Evolutionary conservation across 371 early-diverging fungal species (phyloP), one percentile per base, ranked within the genome.

Genomic region (Nematocida displodere): DNA sequence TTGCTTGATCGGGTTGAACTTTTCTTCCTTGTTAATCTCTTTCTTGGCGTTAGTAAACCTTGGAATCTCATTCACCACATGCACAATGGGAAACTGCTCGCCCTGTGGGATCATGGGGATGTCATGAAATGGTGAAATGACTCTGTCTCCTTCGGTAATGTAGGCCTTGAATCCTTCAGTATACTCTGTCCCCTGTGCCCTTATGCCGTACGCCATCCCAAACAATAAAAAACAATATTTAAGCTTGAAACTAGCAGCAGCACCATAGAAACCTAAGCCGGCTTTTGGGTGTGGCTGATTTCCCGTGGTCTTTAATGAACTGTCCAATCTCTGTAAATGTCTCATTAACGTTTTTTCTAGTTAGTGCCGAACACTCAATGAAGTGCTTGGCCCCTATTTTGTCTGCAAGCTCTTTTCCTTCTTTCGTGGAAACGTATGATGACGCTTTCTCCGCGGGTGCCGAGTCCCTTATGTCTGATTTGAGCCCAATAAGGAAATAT

Each of bases 11-110:
- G 97, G 97, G 88, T 97, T 99, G 82, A 93, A 77, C 46, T 50
- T 36, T 39, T 55, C 49, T 62, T 78, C 58, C 49, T 77, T 82
- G 37, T 29, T 61, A 22, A 91, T 91, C 87, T 99, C 99, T 66
- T 93, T 86, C 88, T 99, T 99, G 77, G 94, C 97, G 85, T 96
- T 96, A 77, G 94, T 90, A 93, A 95, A 99, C 61, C 97, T 88
- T 47, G 99, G 97, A 64, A 97, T 93, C 84, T 97, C 99, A 79
- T 80, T 81, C 47, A 96, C 93, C 46, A 95, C 88, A 91, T 92
- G 92, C 88, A 96, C 94, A 81, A 91, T 83, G 66, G 91, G 83
- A 20, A 46, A 28, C 54, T 88, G 88, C 15, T 78, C 80, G 63
- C 84, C 83, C 79, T 92, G 87, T 54, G 90, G 89, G 80, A 87